Conservation (phyloP, 768 basidiomycete genomes). For the Inosperma sp. region DNA sequence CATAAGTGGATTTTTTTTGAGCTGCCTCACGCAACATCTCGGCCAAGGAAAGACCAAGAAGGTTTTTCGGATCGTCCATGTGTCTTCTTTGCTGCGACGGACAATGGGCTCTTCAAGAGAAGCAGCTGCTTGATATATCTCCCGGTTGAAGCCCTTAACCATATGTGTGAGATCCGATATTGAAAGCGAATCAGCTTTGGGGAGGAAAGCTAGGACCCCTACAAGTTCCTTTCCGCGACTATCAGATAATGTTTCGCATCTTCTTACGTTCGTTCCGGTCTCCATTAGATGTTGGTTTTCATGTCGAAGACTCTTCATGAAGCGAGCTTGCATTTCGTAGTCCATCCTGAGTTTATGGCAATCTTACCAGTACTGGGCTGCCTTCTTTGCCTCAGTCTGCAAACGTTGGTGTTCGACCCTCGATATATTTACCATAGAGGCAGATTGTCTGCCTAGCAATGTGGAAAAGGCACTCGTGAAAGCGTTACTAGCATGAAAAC, state of each 20-base stretch:
- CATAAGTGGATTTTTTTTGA: no score
- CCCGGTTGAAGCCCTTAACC: slow-evolving; percentile 45
- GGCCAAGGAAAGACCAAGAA: slow-evolving; percentile 10
- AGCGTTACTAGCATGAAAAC: no score
- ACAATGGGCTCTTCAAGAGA: slow-evolving; percentile 42
- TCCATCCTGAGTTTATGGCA: no score
- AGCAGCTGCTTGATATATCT: slow-evolving; percentile 46
- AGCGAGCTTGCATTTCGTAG: no score
- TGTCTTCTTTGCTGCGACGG: not conserved
- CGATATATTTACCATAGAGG: no score
- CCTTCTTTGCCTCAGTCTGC: no score
- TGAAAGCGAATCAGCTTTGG: slow-evolving; percentile 39
- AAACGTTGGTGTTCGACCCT: no score
- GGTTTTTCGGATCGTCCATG: not conserved
- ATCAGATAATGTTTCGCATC: slow-evolving; percentile 22
- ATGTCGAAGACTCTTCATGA: not conserved
- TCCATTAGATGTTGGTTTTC: slow-evolving; percentile 6
- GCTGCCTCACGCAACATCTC: not conserved
- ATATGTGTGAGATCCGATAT: slow-evolving; percentile 41
- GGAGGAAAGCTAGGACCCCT: slow-evolving; percentile 42
- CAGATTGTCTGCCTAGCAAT: no score
- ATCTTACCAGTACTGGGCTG: no score
- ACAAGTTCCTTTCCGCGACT: slow-evolving; percentile 42
- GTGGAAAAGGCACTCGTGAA: no score
- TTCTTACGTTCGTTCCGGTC: slow-evolving; percentile 12